Base-by-base conservation (phyloP, 2,329 filamentous ascomycete genomes). In the Tolypocladium tropicale region DNA sequence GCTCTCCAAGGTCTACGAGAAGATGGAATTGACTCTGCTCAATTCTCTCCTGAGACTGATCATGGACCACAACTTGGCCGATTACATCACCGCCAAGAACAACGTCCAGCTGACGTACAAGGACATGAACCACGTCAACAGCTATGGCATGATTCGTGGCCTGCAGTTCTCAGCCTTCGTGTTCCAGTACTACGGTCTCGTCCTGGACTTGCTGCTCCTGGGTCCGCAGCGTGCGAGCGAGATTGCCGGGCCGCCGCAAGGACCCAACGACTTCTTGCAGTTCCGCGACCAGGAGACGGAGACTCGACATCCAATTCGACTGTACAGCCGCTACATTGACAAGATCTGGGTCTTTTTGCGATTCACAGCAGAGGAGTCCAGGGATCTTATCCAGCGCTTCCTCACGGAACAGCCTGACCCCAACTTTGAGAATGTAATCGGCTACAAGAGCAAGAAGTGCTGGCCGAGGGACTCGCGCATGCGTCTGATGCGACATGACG, bases 81-180 rank as follows among this genome's bases (percentile, higher is more conserved):
- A 99, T 71, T 99, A 99, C 74, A 99, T 99, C 67, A 96, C 93
- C 1, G 91, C 93, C 39, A 99, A 99, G 82, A 99, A 99, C 78
- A 99, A 99, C 68, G 94, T 99, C 14, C 93, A 96, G 70, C 82
- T 99, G 60, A 96, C 95, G 60, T 99, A 99, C 79, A 99, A 99
- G 77, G 94, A 99, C 65, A 99, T 99, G 94, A 97, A 96, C 68
- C 94, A 99, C 67, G 94, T 95, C 68, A 99, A 99, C 74, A 95
- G 90, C 68, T 99, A 97, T 68, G 94, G 94, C 63, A 89, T 99
- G 88, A 96, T 99, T 65, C 90, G 94, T 66, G 94, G 95, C 63
- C 80, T 99, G 18, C 95, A 99, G 63, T 99, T 99, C 74, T 96
- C 94, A 2, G 94, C 90, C 0, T 99, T 99, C 60, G 94, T 99